Percentiles rank a stretch among this genome's conserved stretches.
phyloP scores from a whole-genome alignment of 176 grass and related monocot genomes.

The Bothriochloa decipiens region DNA sequence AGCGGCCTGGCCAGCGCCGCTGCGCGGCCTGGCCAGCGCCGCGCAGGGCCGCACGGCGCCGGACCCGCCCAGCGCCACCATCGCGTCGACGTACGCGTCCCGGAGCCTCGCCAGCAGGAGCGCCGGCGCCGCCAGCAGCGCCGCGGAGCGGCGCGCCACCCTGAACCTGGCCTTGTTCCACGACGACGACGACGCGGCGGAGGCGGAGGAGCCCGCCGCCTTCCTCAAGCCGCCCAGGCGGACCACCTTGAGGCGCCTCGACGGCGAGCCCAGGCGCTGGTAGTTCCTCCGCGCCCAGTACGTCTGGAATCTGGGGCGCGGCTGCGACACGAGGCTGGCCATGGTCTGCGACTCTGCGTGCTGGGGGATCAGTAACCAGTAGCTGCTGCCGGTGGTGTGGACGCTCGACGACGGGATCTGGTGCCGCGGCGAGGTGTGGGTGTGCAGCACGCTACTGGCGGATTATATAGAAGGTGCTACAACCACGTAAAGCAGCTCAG shows the following conservation, averaged over 20 bases:
- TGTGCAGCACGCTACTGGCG: background rate
- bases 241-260: constrained; percentile 44
- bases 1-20: constrained; percentile 34
- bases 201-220: background rate
- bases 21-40: constrained; percentile 27
- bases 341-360: constrained; percentile 17
- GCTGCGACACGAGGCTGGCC: constrained; percentile 51
- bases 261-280: constrained; percentile 49
- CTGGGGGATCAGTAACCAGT: no score
- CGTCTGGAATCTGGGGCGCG: constrained; percentile 49
- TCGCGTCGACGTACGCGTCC: constrained; percentile 61
- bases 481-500: background rate
- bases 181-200: background rate
- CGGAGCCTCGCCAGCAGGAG: constrained; percentile 38
- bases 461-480: background rate
- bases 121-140: constrained; percentile 36
- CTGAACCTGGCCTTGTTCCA: background rate
- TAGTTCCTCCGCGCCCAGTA: constrained; percentile 59
- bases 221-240: constrained; percentile 43
- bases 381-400: background rate
- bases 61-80: constrained; percentile 45
- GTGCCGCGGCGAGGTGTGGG: background rate
- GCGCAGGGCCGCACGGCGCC: constrained; percentile 33
- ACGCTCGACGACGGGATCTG: background rate
- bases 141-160: constrained; percentile 5